Conservation (phyloP, 495 filamentous ascomycete genomes). For the Aspergillus bertholletiae region DNA sequence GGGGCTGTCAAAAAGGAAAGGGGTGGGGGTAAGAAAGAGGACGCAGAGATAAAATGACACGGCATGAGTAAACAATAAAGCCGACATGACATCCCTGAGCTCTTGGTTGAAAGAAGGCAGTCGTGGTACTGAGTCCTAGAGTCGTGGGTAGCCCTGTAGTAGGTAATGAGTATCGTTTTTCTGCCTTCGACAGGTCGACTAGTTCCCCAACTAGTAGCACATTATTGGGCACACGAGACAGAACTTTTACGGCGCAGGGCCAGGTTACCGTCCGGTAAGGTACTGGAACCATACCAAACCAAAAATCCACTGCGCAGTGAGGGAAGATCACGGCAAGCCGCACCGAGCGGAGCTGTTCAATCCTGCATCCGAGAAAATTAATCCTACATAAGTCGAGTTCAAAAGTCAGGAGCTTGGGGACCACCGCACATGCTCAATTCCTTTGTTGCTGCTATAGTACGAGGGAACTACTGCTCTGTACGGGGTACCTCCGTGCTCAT, state of each 20-base stretch:
- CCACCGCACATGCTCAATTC: no score
- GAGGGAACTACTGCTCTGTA: no score
- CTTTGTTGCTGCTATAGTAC: background rate
- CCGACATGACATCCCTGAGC: background rate
- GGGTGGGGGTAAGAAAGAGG: no score
- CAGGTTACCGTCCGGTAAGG: conserved; percentile 7
- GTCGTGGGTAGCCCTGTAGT: no score
- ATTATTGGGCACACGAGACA: conserved; percentile 15
- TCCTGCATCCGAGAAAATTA: conserved; percentile 7
- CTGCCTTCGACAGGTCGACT: no score
- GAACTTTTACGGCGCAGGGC: background rate
- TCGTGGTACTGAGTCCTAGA: background rate
- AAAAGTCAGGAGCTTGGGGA: background rate
- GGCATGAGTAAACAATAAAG: background rate
- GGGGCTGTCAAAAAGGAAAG: no score
- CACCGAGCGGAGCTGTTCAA: conserved; percentile 10
- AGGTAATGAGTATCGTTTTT: no score
- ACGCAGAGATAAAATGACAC: background rate
- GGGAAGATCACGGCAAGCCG: conserved; percentile 18
- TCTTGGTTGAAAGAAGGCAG: background rate
- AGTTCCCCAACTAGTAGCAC: background rate
- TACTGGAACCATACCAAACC: conserved; percentile 7
- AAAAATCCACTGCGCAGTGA: background rate
- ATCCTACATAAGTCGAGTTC: background rate
- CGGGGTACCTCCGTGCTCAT: background rate